Base-by-base conservation (phyloP, 2,329 filamentous ascomycete species). In the Paecilomyces formosus region DNA sequence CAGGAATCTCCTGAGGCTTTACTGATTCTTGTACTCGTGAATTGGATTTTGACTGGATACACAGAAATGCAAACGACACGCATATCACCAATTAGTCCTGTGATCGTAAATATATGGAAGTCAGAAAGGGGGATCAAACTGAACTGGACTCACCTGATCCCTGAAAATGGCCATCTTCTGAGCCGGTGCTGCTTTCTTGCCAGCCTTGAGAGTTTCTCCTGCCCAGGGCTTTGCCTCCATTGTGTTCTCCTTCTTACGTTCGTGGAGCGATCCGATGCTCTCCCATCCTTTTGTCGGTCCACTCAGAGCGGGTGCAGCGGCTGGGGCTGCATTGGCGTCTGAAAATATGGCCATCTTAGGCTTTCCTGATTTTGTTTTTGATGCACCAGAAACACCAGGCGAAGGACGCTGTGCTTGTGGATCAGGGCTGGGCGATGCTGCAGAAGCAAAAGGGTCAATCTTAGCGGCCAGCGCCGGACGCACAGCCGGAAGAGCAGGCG, bases 101-200 rank as follows among this genome's bases (percentile, higher is more conserved):
- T 84, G 81, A 83, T 86, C 82, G 92, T 94, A 90, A 94, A 94
- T 85, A 91, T 81, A 74, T 82, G 82, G 80, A 76, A 72, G 66
- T 75, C 72, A 73, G 68, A 73, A 69, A 71, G 66, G 69, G 65
- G 63, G 66, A 6, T 26, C 63, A 63, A 64, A 66, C 71, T 72
- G 65, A 64, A 67, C 62, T 68, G 68, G 72, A 82, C 91, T 88
- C 88, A 99, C 94, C 89, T 89, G 81, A 81, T 99, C 94, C 81
- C 90, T 93, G 81, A 97, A 99, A 53, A 99, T 85, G 70, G 88
- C 81, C 86, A 99, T 88, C 81, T 97, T 97, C 57, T 87, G 82
- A 57, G 82, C 83, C 31, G 82, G 85, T 51, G 81, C 85, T 77
- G 90, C 90, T 78, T 90, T 94, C 67, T 91, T 93, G 50, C 89